phyloP scores from a whole-genome alignment of 2,329 filamentous ascomycete species.

The Aureobasidium sp. region DNA sequence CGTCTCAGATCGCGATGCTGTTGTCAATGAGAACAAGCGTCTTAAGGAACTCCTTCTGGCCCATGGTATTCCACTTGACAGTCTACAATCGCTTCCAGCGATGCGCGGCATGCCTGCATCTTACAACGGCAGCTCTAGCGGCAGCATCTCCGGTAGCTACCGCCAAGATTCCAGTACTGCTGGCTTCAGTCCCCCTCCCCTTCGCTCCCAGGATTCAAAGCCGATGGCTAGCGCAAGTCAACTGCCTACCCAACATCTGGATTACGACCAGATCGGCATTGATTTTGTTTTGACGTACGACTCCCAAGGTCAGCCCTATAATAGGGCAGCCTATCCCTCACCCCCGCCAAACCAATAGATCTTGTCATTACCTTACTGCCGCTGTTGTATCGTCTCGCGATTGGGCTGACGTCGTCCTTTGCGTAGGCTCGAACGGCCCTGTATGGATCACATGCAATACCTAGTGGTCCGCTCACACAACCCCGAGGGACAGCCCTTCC shows the following conservation, averaged over 20 bases:
- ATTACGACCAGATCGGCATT: constrained; percentile 78
- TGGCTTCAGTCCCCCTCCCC: constrained; percentile 40
- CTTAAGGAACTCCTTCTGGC: constrained; percentile 57
- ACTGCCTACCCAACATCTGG: constrained; percentile 40
- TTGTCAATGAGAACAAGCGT: constrained; percentile 72
- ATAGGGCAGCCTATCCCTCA: constrained; percentile 48
- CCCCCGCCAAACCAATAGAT: constrained; percentile 50
- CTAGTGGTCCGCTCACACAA: constrained; percentile 56
- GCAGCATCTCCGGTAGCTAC: constrained; percentile 59
- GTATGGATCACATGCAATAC: constrained; percentile 84
- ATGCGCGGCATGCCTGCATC: constrained; percentile 20
- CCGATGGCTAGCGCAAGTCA: constrained; percentile 20
- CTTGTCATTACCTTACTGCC: constrained; percentile 3
- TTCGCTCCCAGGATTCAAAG: constrained; percentile 17
- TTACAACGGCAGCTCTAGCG: constrained; percentile 41
- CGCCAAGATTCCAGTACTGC: constrained; percentile 40
- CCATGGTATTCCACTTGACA: constrained; percentile 53
- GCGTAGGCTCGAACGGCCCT: constrained; percentile 76
- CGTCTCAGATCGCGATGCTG: constrained; percentile 66
- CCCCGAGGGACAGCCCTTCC: constrained; percentile 30
- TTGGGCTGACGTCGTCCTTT: constrained; percentile 17
- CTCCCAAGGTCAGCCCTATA: constrained; percentile 29
- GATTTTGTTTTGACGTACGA: constrained; percentile 88
- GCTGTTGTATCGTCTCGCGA: constrained; percentile 10
- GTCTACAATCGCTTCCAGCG: constrained; percentile 14